Conservation (phyloP, 148 eudicot species). For the Amaranthus cruentus region DNA sequence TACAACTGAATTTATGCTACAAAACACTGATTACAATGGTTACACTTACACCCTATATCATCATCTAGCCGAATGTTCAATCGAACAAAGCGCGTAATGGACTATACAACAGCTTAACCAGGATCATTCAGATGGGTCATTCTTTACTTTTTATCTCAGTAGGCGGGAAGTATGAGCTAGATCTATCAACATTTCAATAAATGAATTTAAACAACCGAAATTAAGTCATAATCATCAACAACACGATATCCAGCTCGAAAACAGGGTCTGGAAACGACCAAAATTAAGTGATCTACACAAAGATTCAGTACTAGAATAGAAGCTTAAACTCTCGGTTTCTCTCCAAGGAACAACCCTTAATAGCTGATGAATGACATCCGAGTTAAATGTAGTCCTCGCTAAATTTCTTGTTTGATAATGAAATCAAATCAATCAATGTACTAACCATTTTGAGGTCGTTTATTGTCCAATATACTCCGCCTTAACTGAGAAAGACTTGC, state of each 20-base stretch:
- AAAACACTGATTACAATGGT: conserved; percentile 12
- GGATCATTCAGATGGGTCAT: conserved; percentile 5
- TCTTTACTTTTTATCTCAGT: conserved; percentile 2
- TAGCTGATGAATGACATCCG: conserved; percentile 12
- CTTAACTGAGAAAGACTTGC: conserved; percentile 14
- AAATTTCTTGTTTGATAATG: background rate
- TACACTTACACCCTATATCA: conserved; percentile 12
- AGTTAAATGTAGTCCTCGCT: conserved; percentile 2
- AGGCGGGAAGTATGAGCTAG: background rate
- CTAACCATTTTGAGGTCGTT: conserved; percentile 15
- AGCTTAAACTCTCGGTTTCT: conserved; percentile 25
- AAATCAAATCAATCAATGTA: background rate
- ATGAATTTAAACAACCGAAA: conserved; percentile 1
- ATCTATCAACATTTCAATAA: conserved; percentile 23
- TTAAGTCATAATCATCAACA: conserved; percentile 15
- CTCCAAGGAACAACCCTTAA: conserved; percentile 10
- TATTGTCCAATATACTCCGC: conserved; percentile 23
- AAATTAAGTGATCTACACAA: conserved; percentile 21
- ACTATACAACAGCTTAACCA: conserved; percentile 17
- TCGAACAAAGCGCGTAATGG: conserved; percentile 8
- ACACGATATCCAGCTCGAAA: background rate
- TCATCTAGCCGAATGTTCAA: conserved; percentile 8
- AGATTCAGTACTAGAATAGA: conserved; percentile 14
- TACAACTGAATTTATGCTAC: background rate
- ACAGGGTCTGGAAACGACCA: conserved; percentile 13